phyloP scores from a whole-genome alignment of 345 rosid species.

The Brassica carinata region DNA sequence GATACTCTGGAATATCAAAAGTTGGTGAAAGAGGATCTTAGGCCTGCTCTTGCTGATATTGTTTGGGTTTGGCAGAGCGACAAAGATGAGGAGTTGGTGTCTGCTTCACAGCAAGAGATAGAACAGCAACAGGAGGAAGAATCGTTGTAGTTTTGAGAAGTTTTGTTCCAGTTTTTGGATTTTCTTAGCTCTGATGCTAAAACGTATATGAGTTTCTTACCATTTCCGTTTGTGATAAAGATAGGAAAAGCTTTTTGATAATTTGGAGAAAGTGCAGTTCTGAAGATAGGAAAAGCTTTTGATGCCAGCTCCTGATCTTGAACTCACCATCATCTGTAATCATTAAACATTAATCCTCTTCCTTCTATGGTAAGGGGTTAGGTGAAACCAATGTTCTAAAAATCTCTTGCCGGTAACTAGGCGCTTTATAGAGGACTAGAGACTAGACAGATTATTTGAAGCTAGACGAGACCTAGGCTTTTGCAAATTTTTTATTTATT shows the following conservation, averaged over 20 bases:
- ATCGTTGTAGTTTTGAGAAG: conserved; percentile 13
- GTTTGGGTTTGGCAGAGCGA: conserved; percentile 91
- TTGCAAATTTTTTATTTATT: too few relatives aligned
- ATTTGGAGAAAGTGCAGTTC: conserved; percentile 55
- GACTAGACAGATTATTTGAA: too few relatives aligned
- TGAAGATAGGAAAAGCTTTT: conserved; percentile 49
- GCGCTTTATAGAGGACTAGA: too few relatives aligned
- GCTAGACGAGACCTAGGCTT: too few relatives aligned
- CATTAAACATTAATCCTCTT: conserved; percentile 14
- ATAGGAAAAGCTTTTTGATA: background rate
- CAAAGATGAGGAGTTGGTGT: conserved; percentile 41
- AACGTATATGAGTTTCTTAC: conserved; percentile 25
- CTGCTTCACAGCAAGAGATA: conserved; percentile 25
- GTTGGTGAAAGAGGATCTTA: conserved; percentile 56
- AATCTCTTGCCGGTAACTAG: too few relatives aligned
- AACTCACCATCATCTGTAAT: conserved; percentile 34
- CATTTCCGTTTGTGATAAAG: conserved; percentile 17
- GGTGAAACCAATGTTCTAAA: too few relatives aligned
- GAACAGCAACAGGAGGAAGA: conserved; percentile 12
- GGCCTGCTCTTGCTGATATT: conserved; percentile 72
- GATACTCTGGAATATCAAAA: conserved; percentile 77
- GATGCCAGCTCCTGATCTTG: conserved; percentile 89
- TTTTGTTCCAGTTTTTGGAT: background rate
- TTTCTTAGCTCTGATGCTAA: background rate
- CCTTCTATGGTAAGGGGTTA: background rate